phyloP scores from a whole-genome alignment of 352 stramenopile genomes.

The Elongisporangium anandrum region DNA sequence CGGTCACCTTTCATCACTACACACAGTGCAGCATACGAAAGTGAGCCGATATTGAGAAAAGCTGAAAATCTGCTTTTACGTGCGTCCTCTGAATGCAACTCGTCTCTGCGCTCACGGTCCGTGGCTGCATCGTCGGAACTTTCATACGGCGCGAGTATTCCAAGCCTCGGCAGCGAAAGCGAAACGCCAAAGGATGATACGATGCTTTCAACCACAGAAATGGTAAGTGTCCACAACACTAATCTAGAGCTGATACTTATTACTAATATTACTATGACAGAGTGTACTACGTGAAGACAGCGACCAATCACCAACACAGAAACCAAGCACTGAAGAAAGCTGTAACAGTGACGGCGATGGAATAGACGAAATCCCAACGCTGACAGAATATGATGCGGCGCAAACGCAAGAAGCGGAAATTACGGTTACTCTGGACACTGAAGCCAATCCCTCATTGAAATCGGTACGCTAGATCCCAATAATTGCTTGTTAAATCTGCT shows the following conservation, averaged over 20 bases:
- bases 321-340: too few species aligned
- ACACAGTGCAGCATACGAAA: too few species aligned
- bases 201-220: neutral
- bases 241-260: neutral
- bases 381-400: too few species aligned
- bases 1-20: too few species aligned
- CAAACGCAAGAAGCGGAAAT: too few species aligned
- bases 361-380: too few species aligned
- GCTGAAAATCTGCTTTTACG: too few species aligned
- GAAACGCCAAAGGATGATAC: neutral
- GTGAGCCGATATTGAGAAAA: neutral
- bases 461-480: too few species aligned
- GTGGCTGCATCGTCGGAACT: constrained; percentile 34
- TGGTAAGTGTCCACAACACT: constrained; percentile 1
- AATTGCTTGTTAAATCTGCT: too few species aligned
- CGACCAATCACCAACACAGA: constrained; percentile 2
- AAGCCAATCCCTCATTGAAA: too few species aligned
- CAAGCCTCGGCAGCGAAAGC: constrained; percentile 30
- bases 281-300: constrained; percentile 3
- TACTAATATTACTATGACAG: neutral
- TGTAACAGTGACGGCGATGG: too few species aligned
- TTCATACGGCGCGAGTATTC: constrained; percentile 39
- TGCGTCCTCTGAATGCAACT: neutral
- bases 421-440: too few species aligned
- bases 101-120: constrained; percentile 18